These are phyloP conservation scores for Graphiopsis chlorocephala DNA, from an alignment of 2,329 filamentous ascomycete genomes.

Conservation along the genomic window DNA sequence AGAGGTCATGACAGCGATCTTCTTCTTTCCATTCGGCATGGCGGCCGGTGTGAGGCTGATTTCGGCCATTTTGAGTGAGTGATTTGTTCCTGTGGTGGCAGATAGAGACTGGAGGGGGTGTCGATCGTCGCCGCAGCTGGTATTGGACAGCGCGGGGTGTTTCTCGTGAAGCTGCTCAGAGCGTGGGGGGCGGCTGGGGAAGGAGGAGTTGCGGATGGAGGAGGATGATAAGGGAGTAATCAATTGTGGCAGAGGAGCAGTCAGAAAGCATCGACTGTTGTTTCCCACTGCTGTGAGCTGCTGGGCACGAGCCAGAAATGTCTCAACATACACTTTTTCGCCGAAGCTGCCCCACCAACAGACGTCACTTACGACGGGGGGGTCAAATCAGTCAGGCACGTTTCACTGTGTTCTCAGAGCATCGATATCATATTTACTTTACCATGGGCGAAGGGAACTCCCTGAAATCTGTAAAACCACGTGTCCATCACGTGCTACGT, in stretches of 20 bases:
- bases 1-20: conserved; percentile 89
- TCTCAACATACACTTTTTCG: conserved; percentile 16
- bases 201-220: neutral
- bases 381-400: neutral
- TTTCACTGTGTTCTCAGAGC: neutral
- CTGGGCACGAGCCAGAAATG: conserved; percentile 3
- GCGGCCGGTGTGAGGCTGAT: conserved; percentile 30
- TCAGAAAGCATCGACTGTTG: neutral
- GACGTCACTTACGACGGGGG: neutral
- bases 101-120: neutral
- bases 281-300: neutral
- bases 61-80: conserved; percentile 29
- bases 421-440: neutral
- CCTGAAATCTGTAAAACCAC: neutral
- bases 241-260: neutral
- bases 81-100: neutral
- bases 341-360: conserved; percentile 7
- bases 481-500: neutral
- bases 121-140: conserved; percentile 12
- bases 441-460: too few relatives aligned
- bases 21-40: conserved; percentile 45
- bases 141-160: conserved; percentile 6
- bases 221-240: neutral
- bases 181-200: neutral
- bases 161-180: neutral